These are phyloP conservation scores for Kuraishia borneana DNA, from an alignment of 805 yeast species.

Conservation along the genomic window DNA sequence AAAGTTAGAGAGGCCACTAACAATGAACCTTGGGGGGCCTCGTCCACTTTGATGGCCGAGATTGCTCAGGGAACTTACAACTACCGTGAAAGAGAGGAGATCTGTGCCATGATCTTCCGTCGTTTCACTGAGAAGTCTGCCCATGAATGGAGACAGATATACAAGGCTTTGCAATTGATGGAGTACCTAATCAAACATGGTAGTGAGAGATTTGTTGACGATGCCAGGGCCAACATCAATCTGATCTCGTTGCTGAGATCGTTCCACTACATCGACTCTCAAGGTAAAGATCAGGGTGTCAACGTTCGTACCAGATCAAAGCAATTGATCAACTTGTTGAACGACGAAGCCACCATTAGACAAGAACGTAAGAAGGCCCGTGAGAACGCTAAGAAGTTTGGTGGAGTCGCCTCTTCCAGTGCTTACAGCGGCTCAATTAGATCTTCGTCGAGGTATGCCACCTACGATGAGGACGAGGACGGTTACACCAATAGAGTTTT, in stretches of 20 bases:
- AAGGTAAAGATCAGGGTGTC: slow-evolving; percentile 93
- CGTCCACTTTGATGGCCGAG: slow-evolving; percentile 84
- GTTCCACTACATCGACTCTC: slow-evolving; percentile 88
- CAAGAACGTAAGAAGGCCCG: slow-evolving; percentile 87
- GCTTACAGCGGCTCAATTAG: slow-evolving; percentile 26
- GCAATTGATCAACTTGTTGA: slow-evolving; percentile 55
- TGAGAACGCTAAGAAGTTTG: slow-evolving; percentile 71
- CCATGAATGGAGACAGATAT: slow-evolving; percentile 96
- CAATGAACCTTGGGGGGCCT: slow-evolving; percentile 98
- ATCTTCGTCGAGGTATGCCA: slow-evolving; percentile 23
- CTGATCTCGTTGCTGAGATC: slow-evolving; percentile 80
- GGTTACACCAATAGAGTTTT: slow-evolving; percentile 39
- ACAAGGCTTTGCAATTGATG: slow-evolving; percentile 83
- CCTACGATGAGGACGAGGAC: slow-evolving; percentile 28
- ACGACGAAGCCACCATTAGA: slow-evolving; percentile 68
- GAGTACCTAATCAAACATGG: slow-evolving; percentile 91
- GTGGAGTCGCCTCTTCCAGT: slow-evolving; percentile 42
- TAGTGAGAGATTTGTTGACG: slow-evolving; percentile 90
- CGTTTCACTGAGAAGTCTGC: slow-evolving; percentile 95
- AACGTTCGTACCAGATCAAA: slow-evolving; percentile 90
- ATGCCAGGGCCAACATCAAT: slow-evolving; percentile 73
- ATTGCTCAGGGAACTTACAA: slow-evolving; percentile 93
- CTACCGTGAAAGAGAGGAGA: slow-evolving; percentile 70
- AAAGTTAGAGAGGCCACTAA: slow-evolving; percentile 96
- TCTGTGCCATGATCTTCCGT: slow-evolving; percentile 64